Evolutionary conservation across 768 basidiomycete species (phyloP).

Genomic region (Mycena olivaceomarginata): DNA sequence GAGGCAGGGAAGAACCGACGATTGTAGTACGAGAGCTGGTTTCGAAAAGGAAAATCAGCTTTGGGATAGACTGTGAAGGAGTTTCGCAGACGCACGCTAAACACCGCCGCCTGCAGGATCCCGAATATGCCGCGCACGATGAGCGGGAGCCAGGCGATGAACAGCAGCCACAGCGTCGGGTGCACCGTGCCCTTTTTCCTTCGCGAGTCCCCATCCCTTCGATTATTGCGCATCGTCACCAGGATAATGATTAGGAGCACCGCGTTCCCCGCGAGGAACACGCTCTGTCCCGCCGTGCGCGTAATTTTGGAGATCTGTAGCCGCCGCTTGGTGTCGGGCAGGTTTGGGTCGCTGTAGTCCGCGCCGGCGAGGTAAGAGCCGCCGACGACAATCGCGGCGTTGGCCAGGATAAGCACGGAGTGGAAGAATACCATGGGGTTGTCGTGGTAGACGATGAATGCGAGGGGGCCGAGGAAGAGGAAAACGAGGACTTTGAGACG

Average conservation of each 20-base stretch:
- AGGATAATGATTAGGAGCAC: conserved; percentile 50
- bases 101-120: conserved; percentile 12
- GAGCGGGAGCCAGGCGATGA: conserved; percentile 39
- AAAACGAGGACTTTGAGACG: background rate
- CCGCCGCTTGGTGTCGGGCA: conserved; percentile 31
- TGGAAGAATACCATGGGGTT: conserved; percentile 57
- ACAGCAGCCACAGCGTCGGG: conserved; percentile 33
- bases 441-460: conserved; percentile 45
- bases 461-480: conserved; percentile 48
- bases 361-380: conserved; percentile 55
- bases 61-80: background rate
- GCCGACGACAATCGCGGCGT: conserved; percentile 55
- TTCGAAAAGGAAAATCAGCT: background rate
- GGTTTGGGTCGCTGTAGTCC: conserved; percentile 30
- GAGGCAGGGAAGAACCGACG: conserved; percentile 5
- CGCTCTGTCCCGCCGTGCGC: conserved; percentile 55
- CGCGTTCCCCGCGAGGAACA: conserved; percentile 54
- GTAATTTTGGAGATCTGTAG: conserved; percentile 50
- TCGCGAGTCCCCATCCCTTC: conserved; percentile 35
- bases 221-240: conserved; percentile 52
- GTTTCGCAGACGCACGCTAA: background rate
- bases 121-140: conserved; percentile 36
- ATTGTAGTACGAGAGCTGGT: conserved; percentile 40
- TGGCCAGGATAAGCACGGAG: conserved; percentile 54
- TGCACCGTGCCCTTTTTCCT: background rate